Percentiles rank a stretch among this genome's conserved stretches.
Evolutionary conservation across 2,329 filamentous ascomycete species (phyloP).

Genomic region (Emergomyces orientalis): DNA sequence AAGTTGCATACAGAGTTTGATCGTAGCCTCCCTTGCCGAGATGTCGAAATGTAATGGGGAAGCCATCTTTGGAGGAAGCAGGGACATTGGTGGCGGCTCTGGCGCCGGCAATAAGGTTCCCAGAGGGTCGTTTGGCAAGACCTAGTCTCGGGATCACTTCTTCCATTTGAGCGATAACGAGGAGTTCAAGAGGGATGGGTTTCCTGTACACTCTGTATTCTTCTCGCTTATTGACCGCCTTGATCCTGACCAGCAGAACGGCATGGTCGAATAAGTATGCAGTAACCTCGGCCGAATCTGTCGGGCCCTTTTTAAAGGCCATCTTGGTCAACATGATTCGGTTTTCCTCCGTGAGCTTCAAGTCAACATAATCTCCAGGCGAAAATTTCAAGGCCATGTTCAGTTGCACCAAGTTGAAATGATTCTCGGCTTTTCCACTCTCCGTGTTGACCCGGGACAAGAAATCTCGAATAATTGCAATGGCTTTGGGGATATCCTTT

Average conservation of each 20-base stretch:
- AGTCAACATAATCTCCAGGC: slow-evolving; percentile 79
- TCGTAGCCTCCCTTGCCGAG: slow-evolving; percentile 94
- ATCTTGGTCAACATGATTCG: slow-evolving; percentile 93
- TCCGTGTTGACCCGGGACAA: slow-evolving; percentile 84
- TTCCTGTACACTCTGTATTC: slow-evolving; percentile 92
- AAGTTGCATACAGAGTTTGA: slow-evolving; percentile 76
- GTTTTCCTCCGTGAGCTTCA: slow-evolving; percentile 88
- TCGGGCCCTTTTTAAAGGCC: slow-evolving; percentile 82
- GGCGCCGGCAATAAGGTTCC: slow-evolving; percentile 59
- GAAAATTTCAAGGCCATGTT: slow-evolving; percentile 88
- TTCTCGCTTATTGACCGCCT: slow-evolving; percentile 84
- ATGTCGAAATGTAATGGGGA: slow-evolving; percentile 93
- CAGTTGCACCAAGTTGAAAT: slow-evolving; percentile 86
- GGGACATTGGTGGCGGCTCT: slow-evolving; percentile 44
- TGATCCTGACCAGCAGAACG: slow-evolving; percentile 80
- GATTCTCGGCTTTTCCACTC: slow-evolving; percentile 93
- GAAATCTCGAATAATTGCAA: slow-evolving; percentile 77
- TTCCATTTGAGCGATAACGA: slow-evolving; percentile 95
- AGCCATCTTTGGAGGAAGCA: slow-evolving; percentile 58
- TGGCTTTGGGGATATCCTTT: slow-evolving; percentile 82
- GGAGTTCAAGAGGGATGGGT: slow-evolving; percentile 85
- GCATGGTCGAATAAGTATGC: slow-evolving; percentile 96
- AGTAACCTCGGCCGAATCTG: slow-evolving; percentile 80
- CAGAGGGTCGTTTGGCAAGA: slow-evolving; percentile 70
- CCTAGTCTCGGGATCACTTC: slow-evolving; percentile 78